Conservation (phyloP, 1,139 yeast genomes). For the Kluyveromyces sp. region DNA sequence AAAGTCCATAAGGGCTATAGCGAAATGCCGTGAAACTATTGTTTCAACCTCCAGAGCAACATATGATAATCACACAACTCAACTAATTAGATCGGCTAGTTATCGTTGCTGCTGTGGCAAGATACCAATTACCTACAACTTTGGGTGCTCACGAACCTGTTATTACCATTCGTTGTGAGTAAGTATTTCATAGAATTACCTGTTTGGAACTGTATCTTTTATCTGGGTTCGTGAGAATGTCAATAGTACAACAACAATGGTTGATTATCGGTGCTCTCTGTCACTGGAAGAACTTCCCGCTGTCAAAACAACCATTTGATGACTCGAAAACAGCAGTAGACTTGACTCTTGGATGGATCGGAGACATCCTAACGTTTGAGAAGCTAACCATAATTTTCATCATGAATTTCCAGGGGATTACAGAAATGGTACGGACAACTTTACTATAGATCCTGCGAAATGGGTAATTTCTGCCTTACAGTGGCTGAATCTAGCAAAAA, state of each 20-base stretch:
- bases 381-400: slow-evolving; percentile 60
- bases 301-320: slow-evolving; percentile 48
- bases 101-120: slow-evolving; percentile 52
- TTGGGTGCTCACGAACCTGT: slow-evolving; percentile 39
- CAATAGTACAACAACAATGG: slow-evolving; percentile 50
- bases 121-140: slow-evolving; percentile 39
- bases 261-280: slow-evolving; percentile 54
- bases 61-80: slow-evolving; percentile 28
- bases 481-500: slow-evolving; percentile 34
- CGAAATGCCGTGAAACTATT: slow-evolving; percentile 56
- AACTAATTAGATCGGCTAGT: slow-evolving; percentile 31
- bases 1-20: slow-evolving; percentile 43
- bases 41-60: slow-evolving; percentile 42
- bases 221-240: slow-evolving; percentile 51
- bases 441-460: slow-evolving; percentile 60
- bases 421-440: slow-evolving; percentile 43
- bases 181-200: slow-evolving; percentile 39
- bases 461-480: slow-evolving; percentile 44
- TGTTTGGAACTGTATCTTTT: slow-evolving; percentile 47
- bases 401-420: slow-evolving; percentile 71
- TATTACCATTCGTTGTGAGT: slow-evolving; percentile 43
- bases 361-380: slow-evolving; percentile 53
- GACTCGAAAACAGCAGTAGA: slow-evolving; percentile 53
- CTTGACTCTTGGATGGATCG: slow-evolving; percentile 30
- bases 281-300: slow-evolving; percentile 34